Conservation (phyloP, 2,329 filamentous ascomycete species). For the Venturia aucupariae region DNA sequence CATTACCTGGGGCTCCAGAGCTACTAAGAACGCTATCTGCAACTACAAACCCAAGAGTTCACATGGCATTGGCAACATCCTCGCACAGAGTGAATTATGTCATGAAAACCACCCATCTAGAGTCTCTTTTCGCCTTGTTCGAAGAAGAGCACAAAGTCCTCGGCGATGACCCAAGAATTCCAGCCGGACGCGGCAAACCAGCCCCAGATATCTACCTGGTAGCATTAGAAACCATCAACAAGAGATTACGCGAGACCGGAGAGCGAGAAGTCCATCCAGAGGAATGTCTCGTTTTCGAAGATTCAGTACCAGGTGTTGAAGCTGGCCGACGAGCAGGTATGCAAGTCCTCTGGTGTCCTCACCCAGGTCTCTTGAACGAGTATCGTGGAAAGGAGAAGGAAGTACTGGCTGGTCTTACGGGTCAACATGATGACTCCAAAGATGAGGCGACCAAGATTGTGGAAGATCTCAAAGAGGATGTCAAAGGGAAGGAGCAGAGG, state of each 20-base stretch:
- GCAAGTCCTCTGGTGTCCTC: slow-evolving; percentile 88
- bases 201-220: slow-evolving; percentile 90
- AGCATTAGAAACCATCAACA: slow-evolving; percentile 77
- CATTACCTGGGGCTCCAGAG: slow-evolving; percentile 66
- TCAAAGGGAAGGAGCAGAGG: slow-evolving; percentile 28
- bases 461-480: slow-evolving; percentile 28
- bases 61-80: slow-evolving; percentile 81
- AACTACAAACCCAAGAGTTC: slow-evolving; percentile 41
- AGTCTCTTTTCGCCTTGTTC: slow-evolving; percentile 50
- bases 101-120: slow-evolving; percentile 59
- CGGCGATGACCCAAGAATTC: slow-evolving; percentile 76
- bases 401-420: slow-evolving; percentile 74
- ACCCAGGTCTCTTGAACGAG: slow-evolving; percentile 66
- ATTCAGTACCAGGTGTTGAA: slow-evolving; percentile 88
- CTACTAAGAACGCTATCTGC: slow-evolving; percentile 55
- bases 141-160: slow-evolving; percentile 62
- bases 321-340: slow-evolving; percentile 84
- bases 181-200: slow-evolving; percentile 77
- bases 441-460: slow-evolving; percentile 28
- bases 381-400: slow-evolving; percentile 68
- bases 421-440: slow-evolving; percentile 53
- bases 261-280: slow-evolving; percentile 59
- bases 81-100: slow-evolving; percentile 63
- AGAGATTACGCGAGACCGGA: slow-evolving; percentile 49
- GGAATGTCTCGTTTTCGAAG: slow-evolving; percentile 94